phyloP scores from a whole-genome alignment of 805 yeast genomes.

The Maudiozyma saulgeensis region DNA sequence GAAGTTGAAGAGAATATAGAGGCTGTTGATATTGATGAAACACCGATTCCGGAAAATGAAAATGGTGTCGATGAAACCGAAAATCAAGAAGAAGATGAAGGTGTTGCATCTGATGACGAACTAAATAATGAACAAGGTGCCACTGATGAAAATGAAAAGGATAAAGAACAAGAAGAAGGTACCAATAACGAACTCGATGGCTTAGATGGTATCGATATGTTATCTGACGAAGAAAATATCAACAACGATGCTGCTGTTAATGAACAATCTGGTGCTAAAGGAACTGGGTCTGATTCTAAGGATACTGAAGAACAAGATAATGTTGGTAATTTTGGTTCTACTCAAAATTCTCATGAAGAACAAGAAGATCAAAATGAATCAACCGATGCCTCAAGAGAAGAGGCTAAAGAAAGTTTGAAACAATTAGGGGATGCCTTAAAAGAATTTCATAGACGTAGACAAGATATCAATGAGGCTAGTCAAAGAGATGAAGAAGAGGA shows the following conservation, averaged over 20 bases:
- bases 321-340: conserved; percentile 58
- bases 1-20: conserved; percentile 31
- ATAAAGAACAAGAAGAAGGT: conserved; percentile 27
- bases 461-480: conserved; percentile 70
- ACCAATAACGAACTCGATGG: conserved; percentile 44
- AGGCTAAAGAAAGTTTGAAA: conserved; percentile 68
- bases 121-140: conserved; percentile 25
- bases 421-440: conserved; percentile 87
- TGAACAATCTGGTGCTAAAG: conserved; percentile 50
- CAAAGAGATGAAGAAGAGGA: conserved; percentile 39
- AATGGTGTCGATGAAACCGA: conserved; percentile 13
- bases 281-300: conserved; percentile 52
- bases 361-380: conserved; percentile 32
- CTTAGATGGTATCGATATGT: conserved; percentile 41
- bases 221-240: conserved; percentile 37
- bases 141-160: conserved; percentile 14
- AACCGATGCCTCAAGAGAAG: conserved; percentile 49
- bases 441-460: conserved; percentile 83
- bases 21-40: conserved; percentile 25
- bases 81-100: conserved; percentile 20
- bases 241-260: conserved; percentile 52
- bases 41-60: conserved; percentile 27
- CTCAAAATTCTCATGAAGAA: conserved; percentile 36
- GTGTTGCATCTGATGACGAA: conserved; percentile 23
- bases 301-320: conserved; percentile 49